These are phyloP conservation scores for Ramicandelaber brevisporus DNA, from an alignment of 192 early-diverging fungal genomes.

Conservation along the genomic window DNA sequence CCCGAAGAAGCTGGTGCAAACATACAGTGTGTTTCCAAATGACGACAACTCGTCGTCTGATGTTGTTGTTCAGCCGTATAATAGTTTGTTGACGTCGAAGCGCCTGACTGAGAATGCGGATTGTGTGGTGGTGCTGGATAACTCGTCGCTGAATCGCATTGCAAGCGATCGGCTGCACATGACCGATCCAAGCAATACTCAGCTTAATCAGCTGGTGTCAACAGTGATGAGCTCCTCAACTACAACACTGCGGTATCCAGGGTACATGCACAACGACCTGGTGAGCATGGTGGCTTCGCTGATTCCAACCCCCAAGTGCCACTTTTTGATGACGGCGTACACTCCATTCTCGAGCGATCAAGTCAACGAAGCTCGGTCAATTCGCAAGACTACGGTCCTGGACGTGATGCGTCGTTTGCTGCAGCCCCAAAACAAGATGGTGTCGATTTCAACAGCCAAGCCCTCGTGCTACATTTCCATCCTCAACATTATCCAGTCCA, in stretches of 20 bases:
- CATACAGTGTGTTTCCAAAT: conserved; percentile 96
- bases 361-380: conserved; percentile 70
- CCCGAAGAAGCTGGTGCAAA: conserved; percentile 92
- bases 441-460: conserved; percentile 75
- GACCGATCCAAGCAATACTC: conserved; percentile 78
- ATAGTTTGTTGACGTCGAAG: conserved; percentile 80
- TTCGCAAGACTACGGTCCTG: conserved; percentile 87
- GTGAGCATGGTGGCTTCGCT: conserved; percentile 84
- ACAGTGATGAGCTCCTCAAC: conserved; percentile 96
- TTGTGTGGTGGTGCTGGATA: conserved; percentile 90
- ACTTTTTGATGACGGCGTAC: conserved; percentile 83
- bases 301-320: conserved; percentile 95
- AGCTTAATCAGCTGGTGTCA: conserved; percentile 94
- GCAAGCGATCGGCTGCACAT: conserved; percentile 81
- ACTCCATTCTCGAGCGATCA: conserved; percentile 92
- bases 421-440: conserved; percentile 95
- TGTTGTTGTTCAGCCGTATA: conserved; percentile 95
- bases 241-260: conserved; percentile 88
- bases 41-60: conserved; percentile 78
- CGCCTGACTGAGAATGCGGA: conserved; percentile 78
- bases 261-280: conserved; percentile 99
- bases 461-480: conserved; percentile 92
- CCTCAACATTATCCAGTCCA: conserved; percentile 96
- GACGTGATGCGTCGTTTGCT: conserved; percentile 94
- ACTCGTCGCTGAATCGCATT: conserved; percentile 79